Evolutionary conservation across 179 eudicot genomes (phyloP), one percentile per base, ranked within the genome.

Genomic region (Nepenthes alata): DNA sequence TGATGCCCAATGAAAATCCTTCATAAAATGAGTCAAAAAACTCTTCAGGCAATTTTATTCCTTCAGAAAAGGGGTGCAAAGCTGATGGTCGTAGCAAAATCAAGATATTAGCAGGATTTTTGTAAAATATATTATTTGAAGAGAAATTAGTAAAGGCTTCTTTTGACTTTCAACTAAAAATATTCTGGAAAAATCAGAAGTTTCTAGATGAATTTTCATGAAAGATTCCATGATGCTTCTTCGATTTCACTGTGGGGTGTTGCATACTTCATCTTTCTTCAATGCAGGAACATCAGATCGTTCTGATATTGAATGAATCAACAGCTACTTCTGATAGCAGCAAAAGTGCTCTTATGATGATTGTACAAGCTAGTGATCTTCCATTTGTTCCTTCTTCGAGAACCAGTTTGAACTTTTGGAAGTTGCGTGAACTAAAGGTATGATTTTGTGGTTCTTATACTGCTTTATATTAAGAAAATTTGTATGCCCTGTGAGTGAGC

Each of bases 281-380:
- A 14, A 55, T 70, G 60, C 86, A 90, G 99, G 99, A 87, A 67
- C 74, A 75, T 63, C 99, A 94, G 71, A 69, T 94, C 70, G 95
- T 87, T 47, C 60, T 94, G 62, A 72, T 90, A 67, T 60, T 94
- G 58, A 94, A 90, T 53, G 86, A 85, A 69, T 53, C 67, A 34
- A 54, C 77, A 53, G 67, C 75, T 37, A 58, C 62, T 71, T 78
- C 94, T 60, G 95, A 90, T 67, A 72, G 89, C 74, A 76, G 83
- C 5, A 84, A 69, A 52, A 81, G 62, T 62, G 91, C 86, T 70
- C 77, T 66, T 71, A 74, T 94, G 85, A 80, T 82, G 88, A 78
- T 90, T 61, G 59, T 84, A 48, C 85, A 82, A 75, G 75, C 86
- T 41, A 63, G 48, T 56, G 81, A 82, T 57, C 89, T 87, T 65